Conservation (phyloP, 305 asterid genomes). For the Fraxinus platypoda region DNA sequence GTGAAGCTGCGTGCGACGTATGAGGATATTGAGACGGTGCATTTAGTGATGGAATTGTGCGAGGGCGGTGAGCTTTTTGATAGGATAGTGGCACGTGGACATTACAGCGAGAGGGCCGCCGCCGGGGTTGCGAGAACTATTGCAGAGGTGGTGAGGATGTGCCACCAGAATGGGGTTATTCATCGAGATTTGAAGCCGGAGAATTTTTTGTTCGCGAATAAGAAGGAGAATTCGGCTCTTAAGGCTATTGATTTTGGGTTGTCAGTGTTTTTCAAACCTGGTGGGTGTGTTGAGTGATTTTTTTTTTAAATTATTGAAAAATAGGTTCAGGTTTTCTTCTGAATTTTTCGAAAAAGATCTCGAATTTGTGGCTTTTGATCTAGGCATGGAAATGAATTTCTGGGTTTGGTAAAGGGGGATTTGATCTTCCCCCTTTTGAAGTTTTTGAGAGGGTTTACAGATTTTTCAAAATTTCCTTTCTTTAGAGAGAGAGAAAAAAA, state of each 20-base stretch:
- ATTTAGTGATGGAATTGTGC: constrained; percentile 91
- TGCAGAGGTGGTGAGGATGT: constrained; percentile 93
- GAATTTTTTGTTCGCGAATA: constrained; percentile 84
- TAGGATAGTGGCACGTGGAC: constrained; percentile 94
- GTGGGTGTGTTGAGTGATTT: constrained; percentile 30
- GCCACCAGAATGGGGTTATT: constrained; percentile 88
- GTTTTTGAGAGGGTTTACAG: background rate
- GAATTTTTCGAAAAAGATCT: background rate
- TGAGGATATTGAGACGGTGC: constrained; percentile 93
- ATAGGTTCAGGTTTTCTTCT: background rate
- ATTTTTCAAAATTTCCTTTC: background rate
- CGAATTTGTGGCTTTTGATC: background rate
- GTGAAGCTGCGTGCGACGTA: constrained; percentile 87
- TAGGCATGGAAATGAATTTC: background rate
- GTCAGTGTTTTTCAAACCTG: constrained; percentile 90
- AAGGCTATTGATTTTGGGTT: constrained; percentile 94
- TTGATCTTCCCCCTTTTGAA: background rate
- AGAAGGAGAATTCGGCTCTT: constrained; percentile 85
- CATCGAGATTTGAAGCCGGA: constrained; percentile 99
- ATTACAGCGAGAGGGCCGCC: constrained; percentile 95
- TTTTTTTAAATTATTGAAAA: background rate
- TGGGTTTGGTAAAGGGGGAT: background rate
- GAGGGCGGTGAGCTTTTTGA: constrained; percentile 97
- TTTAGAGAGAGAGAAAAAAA: background rate
- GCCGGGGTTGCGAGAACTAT: constrained; percentile 70